These are phyloP conservation scores for Helicostylum pulchrum DNA, from an alignment of 192 early-diverging fungal genomes.

Conservation along the genomic window DNA sequence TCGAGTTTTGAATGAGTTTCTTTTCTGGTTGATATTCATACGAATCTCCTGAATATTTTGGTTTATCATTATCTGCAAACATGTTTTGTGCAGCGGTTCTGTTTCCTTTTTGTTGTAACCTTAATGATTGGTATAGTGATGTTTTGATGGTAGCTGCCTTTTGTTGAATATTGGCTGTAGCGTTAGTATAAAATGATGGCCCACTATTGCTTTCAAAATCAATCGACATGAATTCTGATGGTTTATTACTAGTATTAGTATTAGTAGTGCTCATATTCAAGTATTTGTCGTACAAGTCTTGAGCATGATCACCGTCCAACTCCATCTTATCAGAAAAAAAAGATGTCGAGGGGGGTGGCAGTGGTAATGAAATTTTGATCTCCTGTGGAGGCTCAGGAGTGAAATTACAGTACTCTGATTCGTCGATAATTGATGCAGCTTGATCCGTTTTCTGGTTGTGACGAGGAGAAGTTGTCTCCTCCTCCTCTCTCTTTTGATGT, in stretches of 20 bases:
- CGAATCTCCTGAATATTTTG: too few species aligned
- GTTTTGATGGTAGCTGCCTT: constrained; percentile 22
- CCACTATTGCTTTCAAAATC: constrained; percentile 2
- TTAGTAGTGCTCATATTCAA: constrained; percentile 1
- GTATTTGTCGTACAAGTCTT: constrained; percentile 17
- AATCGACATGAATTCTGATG: constrained; percentile 5
- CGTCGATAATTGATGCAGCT: constrained; percentile 3
- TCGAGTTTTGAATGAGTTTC: background rate
- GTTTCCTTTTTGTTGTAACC: constrained; percentile 4
- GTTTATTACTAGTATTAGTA: too few species aligned
- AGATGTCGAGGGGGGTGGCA: constrained; percentile 25
- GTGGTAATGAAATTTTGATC: constrained; percentile 20
- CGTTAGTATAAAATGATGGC: constrained; percentile 7
- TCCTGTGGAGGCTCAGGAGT: constrained; percentile 17
- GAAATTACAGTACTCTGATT: constrained; percentile 1
- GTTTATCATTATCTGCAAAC: constrained; percentile 2
- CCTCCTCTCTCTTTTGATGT: background rate
- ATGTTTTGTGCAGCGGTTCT: constrained; percentile 8
- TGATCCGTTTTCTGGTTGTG: constrained; percentile 13
- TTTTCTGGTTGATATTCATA: background rate
- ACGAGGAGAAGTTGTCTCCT: background rate
- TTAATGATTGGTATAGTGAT: constrained; percentile 21
- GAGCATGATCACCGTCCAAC: constrained; percentile 12
- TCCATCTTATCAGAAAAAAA: constrained; percentile 34
- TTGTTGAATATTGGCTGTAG: constrained; percentile 15